These are phyloP conservation scores for Aspergillus ellipticus DNA, from an alignment of 495 filamentous ascomycete species.

Conservation along the genomic window DNA sequence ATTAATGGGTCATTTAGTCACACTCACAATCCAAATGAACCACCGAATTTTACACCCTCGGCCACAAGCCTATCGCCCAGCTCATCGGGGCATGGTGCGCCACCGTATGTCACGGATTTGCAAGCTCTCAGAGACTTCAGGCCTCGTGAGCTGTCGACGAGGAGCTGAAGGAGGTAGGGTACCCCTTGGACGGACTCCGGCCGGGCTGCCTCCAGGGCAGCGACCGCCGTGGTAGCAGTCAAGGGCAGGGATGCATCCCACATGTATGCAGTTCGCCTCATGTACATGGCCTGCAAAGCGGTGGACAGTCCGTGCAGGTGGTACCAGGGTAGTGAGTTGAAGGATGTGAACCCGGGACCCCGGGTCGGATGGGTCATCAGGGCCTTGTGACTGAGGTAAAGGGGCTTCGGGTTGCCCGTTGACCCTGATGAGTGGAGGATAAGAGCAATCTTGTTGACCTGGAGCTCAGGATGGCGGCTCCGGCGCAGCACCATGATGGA, in stretches of 20 bases:
- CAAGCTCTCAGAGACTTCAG: conserved; percentile 42
- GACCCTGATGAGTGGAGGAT: conserved; percentile 59
- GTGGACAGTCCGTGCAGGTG: conserved; percentile 50
- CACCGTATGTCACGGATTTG: conserved; percentile 48
- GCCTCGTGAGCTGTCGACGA: conserved; percentile 46
- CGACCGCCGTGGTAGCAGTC: conserved; percentile 46
- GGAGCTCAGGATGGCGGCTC: conserved; percentile 22
- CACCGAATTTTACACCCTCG: conserved; percentile 46
- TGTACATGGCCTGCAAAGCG: conserved; percentile 48
- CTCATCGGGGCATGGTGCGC: conserved; percentile 54
- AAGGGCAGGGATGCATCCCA: conserved; percentile 51
- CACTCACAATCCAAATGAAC: conserved; percentile 51
- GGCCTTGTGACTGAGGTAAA: conserved; percentile 37
- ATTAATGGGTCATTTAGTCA: background rate
- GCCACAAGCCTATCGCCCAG: conserved; percentile 51
- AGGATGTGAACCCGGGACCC: conserved; percentile 40
- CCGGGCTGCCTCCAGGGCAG: conserved; percentile 42
- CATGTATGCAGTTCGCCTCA: conserved; percentile 47
- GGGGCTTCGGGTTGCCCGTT: conserved; percentile 55
- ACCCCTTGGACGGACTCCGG: conserved; percentile 53
- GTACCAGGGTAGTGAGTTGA: conserved; percentile 55
- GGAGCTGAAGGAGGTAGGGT: conserved; percentile 53
- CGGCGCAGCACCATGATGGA: conserved; percentile 33
- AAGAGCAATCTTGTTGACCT: conserved; percentile 33
- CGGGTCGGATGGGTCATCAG: conserved; percentile 37